Base-by-base conservation (phyloP, 1,284 basidiomycete genomes). In the Mycosarcoma mackinlayi region DNA sequence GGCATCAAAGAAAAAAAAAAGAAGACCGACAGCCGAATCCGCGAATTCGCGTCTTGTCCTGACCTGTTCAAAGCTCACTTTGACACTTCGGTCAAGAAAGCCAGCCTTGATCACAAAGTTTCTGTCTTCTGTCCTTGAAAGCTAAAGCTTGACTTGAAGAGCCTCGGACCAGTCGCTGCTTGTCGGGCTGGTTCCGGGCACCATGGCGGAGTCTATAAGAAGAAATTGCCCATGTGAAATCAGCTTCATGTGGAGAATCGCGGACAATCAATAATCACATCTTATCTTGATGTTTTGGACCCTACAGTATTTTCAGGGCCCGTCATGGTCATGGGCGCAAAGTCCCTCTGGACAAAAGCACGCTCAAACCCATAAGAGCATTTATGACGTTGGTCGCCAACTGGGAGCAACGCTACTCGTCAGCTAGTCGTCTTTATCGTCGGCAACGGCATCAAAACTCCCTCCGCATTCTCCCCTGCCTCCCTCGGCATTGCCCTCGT, bases 391-490 rank as follows among this genome's bases (percentile, higher is more conserved):
- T 28, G 47, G 24, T 53, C 38, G 31, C 33, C 19, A 6, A 11
- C 28, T 16, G 9, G 33, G 16, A 45, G 18, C 16, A 5, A 3
- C 19, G 24, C 39, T 9, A 10, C 24, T 11, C 35, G 38, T 8
- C 38, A 34, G 10, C 52, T 46, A 6, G 18, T 58, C 23, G 68
- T 76, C n/a, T 47, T 39, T 19, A 72, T 80, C 27, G 65, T 77
- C 11, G 77, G 77, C 14, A 74, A 79, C 52, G 77, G 77, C 16
- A 74, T 77, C 54, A 80, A 80, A 52, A 77, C 79, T 40, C 58
- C 68, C 13, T 71, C 73, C 14, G 77, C 78, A 3, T 62, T 78
- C 31, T 42, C 71, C 4, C 46, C 53, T 1, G 59, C 75, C 33
- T 48, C 62, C 19, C 44, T 77, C 34, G 61, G 66, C 13, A 47